Evolutionary conservation across 768 basidiomycete species (phyloP), one percentile per base, ranked within the genome.

Genomic region (Boletus edulis): DNA sequence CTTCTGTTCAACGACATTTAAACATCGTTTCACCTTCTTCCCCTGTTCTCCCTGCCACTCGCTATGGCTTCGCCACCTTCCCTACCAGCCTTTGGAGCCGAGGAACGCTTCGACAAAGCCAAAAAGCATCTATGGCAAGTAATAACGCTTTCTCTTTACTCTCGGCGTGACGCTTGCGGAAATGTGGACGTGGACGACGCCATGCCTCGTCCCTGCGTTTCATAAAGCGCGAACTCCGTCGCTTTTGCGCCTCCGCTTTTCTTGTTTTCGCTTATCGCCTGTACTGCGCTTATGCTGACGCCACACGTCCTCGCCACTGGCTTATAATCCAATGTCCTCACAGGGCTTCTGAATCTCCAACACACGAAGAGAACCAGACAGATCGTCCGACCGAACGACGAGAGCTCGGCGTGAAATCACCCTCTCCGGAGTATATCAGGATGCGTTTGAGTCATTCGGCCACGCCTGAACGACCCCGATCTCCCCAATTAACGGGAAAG

Each of bases 71-170:
- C 66, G 42, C 34, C 59, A 41, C 38, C 62, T 13, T 60, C 70
- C 39, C 48, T 52, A 12, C 55, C 61, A 45, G 29, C 52, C 20
- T 48, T 49, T 31, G 62, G 60, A 46, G 17, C 63, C 54, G 69
- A 73, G 34, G 71, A 73, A 46, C 64, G 70, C 35, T 71, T 71
- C 37, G 59, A 70, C 67, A 71, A 71, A 54, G 71, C 71, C 29
- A 71, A 71, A 67, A 71, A 71, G 46, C 70, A 71, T 43, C 31
- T 71, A 56, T 71, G 70, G 70, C 61, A 65, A 70, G 69, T 72
- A 40, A 44, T 57, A 41, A 18, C 42, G 1, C 52, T 32, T 22
- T 43, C 31, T 47, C 46, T 38, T 50, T 45, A 53, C 49, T 59
- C 58, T 48, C 45, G 29, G 41, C 37, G 24, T 42, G 31, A 51